Conservation (phyloP, 441 rosid genomes). For the Populus hybrid region DNA sequence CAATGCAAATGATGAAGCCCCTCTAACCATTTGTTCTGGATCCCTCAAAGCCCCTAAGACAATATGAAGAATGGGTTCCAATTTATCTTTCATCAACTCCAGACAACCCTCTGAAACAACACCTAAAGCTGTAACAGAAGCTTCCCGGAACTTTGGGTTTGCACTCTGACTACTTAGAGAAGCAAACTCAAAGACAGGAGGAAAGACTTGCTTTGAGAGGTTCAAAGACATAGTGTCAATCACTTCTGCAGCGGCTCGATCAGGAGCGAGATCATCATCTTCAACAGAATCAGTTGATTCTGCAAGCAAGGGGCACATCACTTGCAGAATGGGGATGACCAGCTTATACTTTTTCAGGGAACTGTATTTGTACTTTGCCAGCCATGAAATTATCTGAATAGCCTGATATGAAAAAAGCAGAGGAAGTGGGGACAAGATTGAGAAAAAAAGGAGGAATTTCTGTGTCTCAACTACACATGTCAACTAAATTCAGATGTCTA, state of each 20-base stretch:
- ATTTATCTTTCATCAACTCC: slow-evolving; percentile 76
- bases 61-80: slow-evolving; percentile 77
- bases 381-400: slow-evolving; percentile 97
- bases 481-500: slow-evolving; percentile 9
- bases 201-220: slow-evolving; percentile 83
- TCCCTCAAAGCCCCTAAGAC: slow-evolving; percentile 87
- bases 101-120: slow-evolving; percentile 94
- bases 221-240: slow-evolving; percentile 94
- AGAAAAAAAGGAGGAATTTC: background rate
- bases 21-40: slow-evolving; percentile 95
- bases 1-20: slow-evolving; percentile 97
- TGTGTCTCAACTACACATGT: background rate
- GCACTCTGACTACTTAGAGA: slow-evolving; percentile 67
- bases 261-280: slow-evolving; percentile 98
- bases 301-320: slow-evolving; percentile 95
- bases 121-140: slow-evolving; percentile 93
- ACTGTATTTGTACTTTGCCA: slow-evolving; percentile 88
- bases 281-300: slow-evolving; percentile 72
- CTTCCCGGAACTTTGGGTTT: slow-evolving; percentile 89
- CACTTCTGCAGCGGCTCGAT: slow-evolving; percentile 99
- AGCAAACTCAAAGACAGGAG: slow-evolving; percentile 81
- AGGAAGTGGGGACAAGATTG: slow-evolving; percentile 14
- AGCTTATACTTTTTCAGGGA: slow-evolving; percentile 90
- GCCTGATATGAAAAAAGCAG: slow-evolving; percentile 57
- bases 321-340: slow-evolving; percentile 85